These are phyloP conservation scores for Phytopythium mirpurense DNA, from an alignment of 352 stramenopile species.

Conservation along the genomic window DNA sequence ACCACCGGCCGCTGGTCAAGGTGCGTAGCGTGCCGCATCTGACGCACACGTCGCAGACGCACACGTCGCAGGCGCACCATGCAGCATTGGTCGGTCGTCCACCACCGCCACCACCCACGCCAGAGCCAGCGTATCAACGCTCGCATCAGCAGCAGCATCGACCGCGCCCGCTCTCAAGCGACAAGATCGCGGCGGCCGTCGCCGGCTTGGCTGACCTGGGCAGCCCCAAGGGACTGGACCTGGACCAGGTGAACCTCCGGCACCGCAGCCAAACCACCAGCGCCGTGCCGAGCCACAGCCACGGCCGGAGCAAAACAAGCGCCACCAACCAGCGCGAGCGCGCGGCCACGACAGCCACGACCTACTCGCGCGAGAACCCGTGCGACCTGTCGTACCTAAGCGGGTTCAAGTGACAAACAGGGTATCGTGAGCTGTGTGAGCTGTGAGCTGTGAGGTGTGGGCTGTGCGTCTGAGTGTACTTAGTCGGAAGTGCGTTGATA, in stretches of 20 bases:
- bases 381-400: conserved; percentile 54
- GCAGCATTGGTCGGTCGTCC: too few species aligned
- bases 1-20: background rate
- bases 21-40: background rate
- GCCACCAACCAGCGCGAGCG: conserved; percentile 5
- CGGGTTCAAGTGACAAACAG: conserved; percentile 34
- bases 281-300: conserved; percentile 16
- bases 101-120: background rate
- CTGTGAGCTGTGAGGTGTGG: too few species aligned
- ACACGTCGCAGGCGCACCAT: background rate
- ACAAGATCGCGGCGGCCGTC: conserved; percentile 4
- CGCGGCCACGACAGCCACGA: background rate
- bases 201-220: conserved; percentile 15
- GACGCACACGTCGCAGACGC: background rate
- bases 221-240: conserved; percentile 20
- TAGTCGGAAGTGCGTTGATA: too few species aligned
- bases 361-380: conserved; percentile 29
- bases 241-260: conserved; percentile 31
- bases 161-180: conserved; percentile 1
- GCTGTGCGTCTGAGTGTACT: background rate
- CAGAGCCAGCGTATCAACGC: background rate
- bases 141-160: background rate
- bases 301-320: conserved; percentile 14
- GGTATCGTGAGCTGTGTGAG: background rate
- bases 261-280: conserved; percentile 27